phyloP scores from a whole-genome alignment of 1,284 basidiomycete species.

The Sanghuangporus sanghuang region DNA sequence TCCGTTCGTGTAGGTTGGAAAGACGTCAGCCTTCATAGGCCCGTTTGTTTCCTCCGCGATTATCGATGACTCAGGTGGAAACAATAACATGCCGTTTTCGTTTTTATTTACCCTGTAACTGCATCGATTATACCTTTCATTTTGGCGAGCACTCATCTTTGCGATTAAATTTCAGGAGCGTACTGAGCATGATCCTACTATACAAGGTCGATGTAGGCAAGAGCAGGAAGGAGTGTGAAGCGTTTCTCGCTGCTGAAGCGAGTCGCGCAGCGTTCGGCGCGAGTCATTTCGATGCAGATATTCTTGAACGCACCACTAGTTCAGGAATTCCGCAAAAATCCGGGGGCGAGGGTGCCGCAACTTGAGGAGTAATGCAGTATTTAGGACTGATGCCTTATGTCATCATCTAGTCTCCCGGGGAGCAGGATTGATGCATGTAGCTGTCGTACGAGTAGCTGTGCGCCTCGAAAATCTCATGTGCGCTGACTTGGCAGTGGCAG shows the following conservation, averaged over 20 bases:
- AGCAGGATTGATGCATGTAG: no score
- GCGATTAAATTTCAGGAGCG: constrained; percentile 37
- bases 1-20: constrained; percentile 48
- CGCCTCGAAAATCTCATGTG: no score
- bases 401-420: no score
- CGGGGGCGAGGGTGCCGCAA: no score
- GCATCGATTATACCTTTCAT: not conserved
- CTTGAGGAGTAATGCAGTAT: no score
- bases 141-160: not conserved
- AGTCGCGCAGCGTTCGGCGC: constrained; percentile 40
- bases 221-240: constrained; percentile 60
- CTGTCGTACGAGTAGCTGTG: no score
- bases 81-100: constrained; percentile 78
- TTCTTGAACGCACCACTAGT: not conserved
- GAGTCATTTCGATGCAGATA: constrained; percentile 7
- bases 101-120: constrained; percentile 71
- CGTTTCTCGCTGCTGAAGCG: constrained; percentile 56
- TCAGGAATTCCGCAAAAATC: no score
- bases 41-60: constrained; percentile 75
- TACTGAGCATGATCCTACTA: constrained; percentile 58
- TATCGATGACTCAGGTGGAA: constrained; percentile 63
- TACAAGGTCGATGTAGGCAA: constrained; percentile 68
- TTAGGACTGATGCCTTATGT: no score
- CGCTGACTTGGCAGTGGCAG: no score
- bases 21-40: constrained; percentile 79